These are phyloP conservation scores for Wickerhamiella hasegawae DNA, from an alignment of 805 yeast species.

Conservation along the genomic window DNA sequence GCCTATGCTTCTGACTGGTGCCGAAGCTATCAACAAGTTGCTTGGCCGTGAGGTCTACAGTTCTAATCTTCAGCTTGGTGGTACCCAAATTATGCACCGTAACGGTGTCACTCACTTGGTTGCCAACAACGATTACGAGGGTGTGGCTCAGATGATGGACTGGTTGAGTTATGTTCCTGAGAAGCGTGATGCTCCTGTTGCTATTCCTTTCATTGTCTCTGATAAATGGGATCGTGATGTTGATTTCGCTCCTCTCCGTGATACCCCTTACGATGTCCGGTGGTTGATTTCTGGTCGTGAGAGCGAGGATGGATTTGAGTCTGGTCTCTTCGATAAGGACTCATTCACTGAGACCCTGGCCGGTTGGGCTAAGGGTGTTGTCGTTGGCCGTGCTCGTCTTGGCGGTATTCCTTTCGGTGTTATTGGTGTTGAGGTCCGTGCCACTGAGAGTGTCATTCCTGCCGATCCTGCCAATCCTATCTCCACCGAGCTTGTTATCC, in stretches of 20 bases:
- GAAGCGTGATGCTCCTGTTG: slow-evolving; percentile 76
- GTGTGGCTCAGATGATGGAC: slow-evolving; percentile 83
- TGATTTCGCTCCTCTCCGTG: slow-evolving; percentile 57
- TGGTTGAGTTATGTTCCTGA: slow-evolving; percentile 96
- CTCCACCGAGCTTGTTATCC: slow-evolving; percentile 71
- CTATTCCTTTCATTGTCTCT: slow-evolving; percentile 50
- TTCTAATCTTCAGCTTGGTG: slow-evolving; percentile 95
- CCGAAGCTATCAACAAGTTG: slow-evolving; percentile 94
- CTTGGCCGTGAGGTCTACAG: slow-evolving; percentile 95
- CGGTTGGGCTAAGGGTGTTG: slow-evolving; percentile 99
- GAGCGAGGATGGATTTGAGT: slow-evolving; percentile 55
- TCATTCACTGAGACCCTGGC: slow-evolving; percentile 93
- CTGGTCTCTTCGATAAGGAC: slow-evolving; percentile 80
- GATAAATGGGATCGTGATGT: slow-evolving; percentile 93
- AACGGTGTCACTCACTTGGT: slow-evolving; percentile 98
- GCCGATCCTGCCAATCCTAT: slow-evolving; percentile 99
- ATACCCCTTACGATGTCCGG: slow-evolving; percentile 76
- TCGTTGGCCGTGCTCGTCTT: slow-evolving; percentile 94
- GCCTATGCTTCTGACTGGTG: slow-evolving; percentile 97
- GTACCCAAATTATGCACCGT: slow-evolving; percentile 96
- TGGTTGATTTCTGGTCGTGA: slow-evolving; percentile 84
- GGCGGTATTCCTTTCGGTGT: slow-evolving; percentile 99
- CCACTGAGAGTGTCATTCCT: slow-evolving; percentile 77
- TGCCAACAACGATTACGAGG: slow-evolving; percentile 92
- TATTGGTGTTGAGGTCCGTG: slow-evolving; percentile 86